Conservation (phyloP, 148 eudicot genomes). For the Fagopyrum homotropicum region DNA sequence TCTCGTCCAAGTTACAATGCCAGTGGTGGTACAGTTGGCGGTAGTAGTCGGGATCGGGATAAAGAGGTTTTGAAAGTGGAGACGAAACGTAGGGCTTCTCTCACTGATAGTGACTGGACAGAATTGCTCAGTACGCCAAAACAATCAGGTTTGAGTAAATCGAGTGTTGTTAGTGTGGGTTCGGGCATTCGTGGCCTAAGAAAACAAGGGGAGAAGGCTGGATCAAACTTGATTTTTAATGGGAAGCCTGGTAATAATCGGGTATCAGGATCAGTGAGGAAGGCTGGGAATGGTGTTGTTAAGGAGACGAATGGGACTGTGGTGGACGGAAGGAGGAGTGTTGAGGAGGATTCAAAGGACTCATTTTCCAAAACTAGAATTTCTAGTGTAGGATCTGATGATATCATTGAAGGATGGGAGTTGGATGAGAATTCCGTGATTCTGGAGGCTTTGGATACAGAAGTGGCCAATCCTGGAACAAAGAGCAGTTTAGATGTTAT, state of each 20-base stretch:
- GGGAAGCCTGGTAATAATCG: conserved; percentile 27
- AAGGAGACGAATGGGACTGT: conserved; percentile 21
- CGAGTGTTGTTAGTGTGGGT: conserved; percentile 24
- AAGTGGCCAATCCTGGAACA: conserved; percentile 17
- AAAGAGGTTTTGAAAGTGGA: conserved; percentile 25
- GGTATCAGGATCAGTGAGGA: conserved; percentile 27
- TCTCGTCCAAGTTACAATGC: conserved; percentile 11
- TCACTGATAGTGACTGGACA: conserved; percentile 88
- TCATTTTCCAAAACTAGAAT: conserved; percentile 16
- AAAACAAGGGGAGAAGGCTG: conserved; percentile 35
- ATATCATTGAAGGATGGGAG: conserved; percentile 24
- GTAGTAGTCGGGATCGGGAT: conserved; percentile 17
- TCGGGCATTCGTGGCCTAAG: conserved; percentile 25
- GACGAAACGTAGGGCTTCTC: conserved; percentile 26
- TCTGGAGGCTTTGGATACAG: conserved; percentile 15
- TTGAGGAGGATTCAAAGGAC: conserved; percentile 22
- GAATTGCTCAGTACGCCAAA: conserved; percentile 64
- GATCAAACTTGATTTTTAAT: conserved; percentile 18
- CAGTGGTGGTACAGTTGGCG: conserved; percentile 11
- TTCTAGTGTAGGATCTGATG: conserved; percentile 33
- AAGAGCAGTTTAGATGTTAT: conserved; percentile 13
- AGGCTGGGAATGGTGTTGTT: conserved; percentile 26
- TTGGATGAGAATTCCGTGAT: conserved; percentile 17
- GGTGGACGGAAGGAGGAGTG: conserved; percentile 22
- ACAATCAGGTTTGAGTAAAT: conserved; percentile 20